Evolutionary conservation across 2,329 filamentous ascomycete species (phyloP).

Genomic region (Cryphonectria nitschkei): DNA sequence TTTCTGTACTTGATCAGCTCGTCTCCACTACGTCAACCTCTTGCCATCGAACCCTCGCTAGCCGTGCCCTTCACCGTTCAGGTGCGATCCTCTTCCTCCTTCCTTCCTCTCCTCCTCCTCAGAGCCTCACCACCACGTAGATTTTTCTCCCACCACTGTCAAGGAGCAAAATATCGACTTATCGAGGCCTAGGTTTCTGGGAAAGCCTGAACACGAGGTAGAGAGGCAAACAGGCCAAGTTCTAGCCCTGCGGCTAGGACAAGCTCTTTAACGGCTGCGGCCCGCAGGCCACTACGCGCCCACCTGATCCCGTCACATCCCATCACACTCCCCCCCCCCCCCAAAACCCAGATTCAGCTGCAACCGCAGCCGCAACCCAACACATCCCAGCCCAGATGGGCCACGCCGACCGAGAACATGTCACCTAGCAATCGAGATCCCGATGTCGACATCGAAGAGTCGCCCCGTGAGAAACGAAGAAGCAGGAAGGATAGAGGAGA

Average conservation of each 20-base stretch:
- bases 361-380: neutral
- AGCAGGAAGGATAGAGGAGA: conserved; percentile 33
- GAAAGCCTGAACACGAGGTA: neutral
- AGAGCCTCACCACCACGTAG: neutral
- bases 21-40: conserved; percentile 20
- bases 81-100: neutral
- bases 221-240: too few species aligned
- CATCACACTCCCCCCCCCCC: neutral
- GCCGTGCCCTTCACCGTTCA: neutral
- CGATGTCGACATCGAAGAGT: conserved; percentile 28
- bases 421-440: conserved; percentile 31
- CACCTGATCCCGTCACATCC: conserved; percentile 4
- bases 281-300: conserved; percentile 11
- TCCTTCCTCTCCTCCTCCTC: neutral
- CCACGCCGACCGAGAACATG: conserved; percentile 24
- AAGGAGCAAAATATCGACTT: neutral
- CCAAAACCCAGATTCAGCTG: neutral
- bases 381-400: conserved; percentile 19
- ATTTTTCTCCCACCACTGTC: neutral
- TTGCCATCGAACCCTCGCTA: neutral
- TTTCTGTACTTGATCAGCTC: conserved; percentile 10
- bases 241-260: neutral
- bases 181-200: neutral
- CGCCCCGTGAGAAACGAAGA: conserved; percentile 33
- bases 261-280: conserved; percentile 2